Evolutionary conservation across 2,329 filamentous ascomycete genomes (phyloP), one percentile per base, ranked within the genome.

Genomic region (Pseudogymnoascus verrucosus): DNA sequence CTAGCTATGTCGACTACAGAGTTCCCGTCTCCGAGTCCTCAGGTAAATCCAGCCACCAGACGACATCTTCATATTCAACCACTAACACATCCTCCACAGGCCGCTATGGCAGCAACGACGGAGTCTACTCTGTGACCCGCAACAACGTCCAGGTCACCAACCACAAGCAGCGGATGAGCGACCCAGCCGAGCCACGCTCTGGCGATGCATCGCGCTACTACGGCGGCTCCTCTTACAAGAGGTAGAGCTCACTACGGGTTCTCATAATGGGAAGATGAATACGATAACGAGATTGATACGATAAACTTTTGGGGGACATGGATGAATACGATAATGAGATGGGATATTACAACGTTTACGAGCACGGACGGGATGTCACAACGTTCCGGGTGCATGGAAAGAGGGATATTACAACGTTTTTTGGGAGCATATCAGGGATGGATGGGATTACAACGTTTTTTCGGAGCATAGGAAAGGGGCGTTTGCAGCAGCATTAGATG

Each of bases 131-230:
- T 21, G 51, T 62, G 31, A 37, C 44, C 23, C 61, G 61, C 61
- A 37, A 57, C 31, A 31, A 31, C 7, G 61, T 62, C 36, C 19
- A 37, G 12, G 61, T 62, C 40, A 62, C 23, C 61, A 54, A 62
- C 42, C 61, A 62, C 39, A 31, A 62, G n/a, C 34, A 59, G 42
- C 12, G 40, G n/a, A 34, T 21, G 6, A 51, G 19, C 37, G 40
- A 54, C 21, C 12, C 61, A 3, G 10, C 23, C 2, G 61, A 57
- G 39, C 26, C 44, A 36, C 61, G 61, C 31, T 62, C 31, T n/a
- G 12, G 61, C 51, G 51, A 36, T 19, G n/a, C 51, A 2, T 12
- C 26, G 47, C 14, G 51, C 51, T 57, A 57, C 51, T 57, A 57
- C 51, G 11, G 11, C 51, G 51, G 51, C n/a, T 57, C 51, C 51